Evolutionary conservation across 345 rosid species (phyloP).

Genomic region (Eucalyptus albens): DNA sequence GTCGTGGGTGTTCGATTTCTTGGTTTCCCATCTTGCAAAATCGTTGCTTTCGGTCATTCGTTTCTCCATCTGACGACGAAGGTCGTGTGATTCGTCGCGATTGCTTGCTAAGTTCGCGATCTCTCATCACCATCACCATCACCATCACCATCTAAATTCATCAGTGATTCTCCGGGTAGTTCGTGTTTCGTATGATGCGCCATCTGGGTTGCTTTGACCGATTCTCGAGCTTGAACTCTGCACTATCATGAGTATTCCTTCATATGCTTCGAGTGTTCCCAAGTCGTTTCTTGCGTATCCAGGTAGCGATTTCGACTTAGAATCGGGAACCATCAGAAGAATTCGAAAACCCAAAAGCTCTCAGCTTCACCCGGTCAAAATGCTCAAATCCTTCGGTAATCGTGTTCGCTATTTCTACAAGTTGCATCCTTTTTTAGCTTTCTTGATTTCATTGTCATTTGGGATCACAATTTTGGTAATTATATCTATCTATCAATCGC

Average conservation of each 20-base stretch:
- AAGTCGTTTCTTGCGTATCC: conserved; percentile 73
- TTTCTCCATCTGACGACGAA: neutral
- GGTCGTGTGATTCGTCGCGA: neutral
- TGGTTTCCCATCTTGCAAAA: neutral
- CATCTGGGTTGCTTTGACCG: neutral
- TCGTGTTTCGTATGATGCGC: neutral
- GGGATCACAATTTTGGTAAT: conserved; percentile 48
- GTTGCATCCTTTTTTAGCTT: conserved; percentile 49
- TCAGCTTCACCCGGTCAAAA: conserved; percentile 19
- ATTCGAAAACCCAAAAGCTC: conserved; percentile 40
- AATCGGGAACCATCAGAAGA: conserved; percentile 52
- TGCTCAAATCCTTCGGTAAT: conserved; percentile 44
- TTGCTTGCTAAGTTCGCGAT: neutral
- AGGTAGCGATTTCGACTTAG: conserved; percentile 69
- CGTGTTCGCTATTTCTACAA: conserved; percentile 48
- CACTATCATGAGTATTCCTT: conserved; percentile 48
- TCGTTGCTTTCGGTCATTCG: neutral
- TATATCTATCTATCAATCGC: conserved; percentile 36
- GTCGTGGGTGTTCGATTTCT: neutral
- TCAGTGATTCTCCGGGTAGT: neutral
- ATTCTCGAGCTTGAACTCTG: neutral
- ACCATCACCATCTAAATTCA: neutral
- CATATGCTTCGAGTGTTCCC: conserved; percentile 37
- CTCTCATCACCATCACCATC: neutral
- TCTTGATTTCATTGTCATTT: conserved; percentile 40